Conservation (phyloP, 1,284 basidiomycete genomes). For the Heliocybe sulcata region DNA sequence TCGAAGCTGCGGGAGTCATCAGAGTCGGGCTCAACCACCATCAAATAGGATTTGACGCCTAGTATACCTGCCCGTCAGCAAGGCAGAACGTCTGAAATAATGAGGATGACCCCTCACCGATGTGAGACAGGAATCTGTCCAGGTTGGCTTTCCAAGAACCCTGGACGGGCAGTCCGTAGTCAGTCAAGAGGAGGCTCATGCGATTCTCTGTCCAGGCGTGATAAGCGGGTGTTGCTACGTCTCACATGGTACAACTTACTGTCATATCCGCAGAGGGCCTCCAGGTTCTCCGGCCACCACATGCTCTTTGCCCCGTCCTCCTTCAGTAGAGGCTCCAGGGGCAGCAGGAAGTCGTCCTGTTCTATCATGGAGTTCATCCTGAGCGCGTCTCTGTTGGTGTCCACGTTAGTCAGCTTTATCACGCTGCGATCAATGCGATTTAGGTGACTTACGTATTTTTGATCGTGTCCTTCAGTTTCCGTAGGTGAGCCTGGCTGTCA, state of each 20-base stretch:
- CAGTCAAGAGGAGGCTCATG: conserved; percentile 30
- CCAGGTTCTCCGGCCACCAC: conserved; percentile 40
- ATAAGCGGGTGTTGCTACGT: neutral
- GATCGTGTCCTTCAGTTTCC: conserved; percentile 33
- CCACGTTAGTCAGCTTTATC: neutral
- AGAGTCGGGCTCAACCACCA: too few species aligned
- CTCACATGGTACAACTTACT: conserved; percentile 23
- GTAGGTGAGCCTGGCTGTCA: conserved; percentile 34
- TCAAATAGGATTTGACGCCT: too few species aligned
- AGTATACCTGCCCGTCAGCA: too few species aligned
- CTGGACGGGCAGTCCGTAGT: conserved; percentile 38
- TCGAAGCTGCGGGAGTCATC: too few species aligned
- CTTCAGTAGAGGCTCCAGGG: conserved; percentile 35
- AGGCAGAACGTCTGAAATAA: neutral
- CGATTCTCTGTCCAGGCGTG: conserved; percentile 23
- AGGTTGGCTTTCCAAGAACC: conserved; percentile 34
- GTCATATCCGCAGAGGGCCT: conserved; percentile 42
- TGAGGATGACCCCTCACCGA: conserved; percentile 28
- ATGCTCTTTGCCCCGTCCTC: conserved; percentile 37
- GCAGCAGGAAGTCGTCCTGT: conserved; percentile 34
- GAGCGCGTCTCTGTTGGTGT: conserved; percentile 34
- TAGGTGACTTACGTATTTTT: conserved; percentile 39
- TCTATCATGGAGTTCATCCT: conserved; percentile 36
- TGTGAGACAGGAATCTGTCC: conserved; percentile 46
- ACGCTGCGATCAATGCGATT: neutral